phyloP scores from a whole-genome alignment of 176 grass and related monocot species.

The Eremochloa ophiuroides region DNA sequence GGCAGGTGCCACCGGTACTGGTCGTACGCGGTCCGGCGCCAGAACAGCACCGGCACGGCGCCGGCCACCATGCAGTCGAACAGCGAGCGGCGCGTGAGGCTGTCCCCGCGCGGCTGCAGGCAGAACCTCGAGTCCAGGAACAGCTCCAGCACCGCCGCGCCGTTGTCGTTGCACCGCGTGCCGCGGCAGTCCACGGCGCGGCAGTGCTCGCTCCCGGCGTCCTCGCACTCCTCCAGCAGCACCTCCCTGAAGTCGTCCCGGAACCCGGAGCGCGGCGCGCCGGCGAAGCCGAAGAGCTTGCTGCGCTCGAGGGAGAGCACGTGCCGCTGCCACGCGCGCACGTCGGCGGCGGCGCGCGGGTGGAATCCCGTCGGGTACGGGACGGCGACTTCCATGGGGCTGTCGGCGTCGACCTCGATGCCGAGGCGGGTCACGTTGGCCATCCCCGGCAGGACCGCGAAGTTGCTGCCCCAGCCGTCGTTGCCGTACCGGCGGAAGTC shows the following conservation, averaged over 20 bases:
- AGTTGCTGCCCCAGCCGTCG: conserved; percentile 66
- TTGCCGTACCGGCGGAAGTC: conserved; percentile 68
- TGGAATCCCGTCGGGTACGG: conserved; percentile 91
- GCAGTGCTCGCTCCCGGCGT: conserved; percentile 43
- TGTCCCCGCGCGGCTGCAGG: conserved; percentile 91
- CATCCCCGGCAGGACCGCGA: conserved; percentile 63
- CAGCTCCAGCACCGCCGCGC: conserved; percentile 45
- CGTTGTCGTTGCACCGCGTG: conserved; percentile 49
- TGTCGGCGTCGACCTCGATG: conserved; percentile 53
- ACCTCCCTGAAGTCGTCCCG: conserved; percentile 66
- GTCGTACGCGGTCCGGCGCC: conserved; percentile 70
- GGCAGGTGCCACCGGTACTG: conserved; percentile 77
- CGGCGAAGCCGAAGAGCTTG: conserved; percentile 68
- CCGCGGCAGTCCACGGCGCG: conserved; percentile 57
- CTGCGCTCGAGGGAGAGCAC: conserved; percentile 40
- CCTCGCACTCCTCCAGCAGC: conserved; percentile 65
- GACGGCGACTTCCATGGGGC: conserved; percentile 53
- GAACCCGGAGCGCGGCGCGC: conserved; percentile 54
- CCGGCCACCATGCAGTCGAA: conserved; percentile 97
- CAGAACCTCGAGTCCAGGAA: conserved; percentile 83
- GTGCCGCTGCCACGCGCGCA: conserved; percentile 64
- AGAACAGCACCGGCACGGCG: conserved; percentile 87
- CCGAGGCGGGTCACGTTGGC: conserved; percentile 68
- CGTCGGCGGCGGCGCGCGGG: conserved; percentile 46
- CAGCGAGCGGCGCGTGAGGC: conserved; percentile 80